Evolutionary conservation across 2,329 filamentous ascomycete species (phyloP), one percentile per base, ranked within the genome.

Genomic region (Cylindrodendrum hubeiense): DNA sequence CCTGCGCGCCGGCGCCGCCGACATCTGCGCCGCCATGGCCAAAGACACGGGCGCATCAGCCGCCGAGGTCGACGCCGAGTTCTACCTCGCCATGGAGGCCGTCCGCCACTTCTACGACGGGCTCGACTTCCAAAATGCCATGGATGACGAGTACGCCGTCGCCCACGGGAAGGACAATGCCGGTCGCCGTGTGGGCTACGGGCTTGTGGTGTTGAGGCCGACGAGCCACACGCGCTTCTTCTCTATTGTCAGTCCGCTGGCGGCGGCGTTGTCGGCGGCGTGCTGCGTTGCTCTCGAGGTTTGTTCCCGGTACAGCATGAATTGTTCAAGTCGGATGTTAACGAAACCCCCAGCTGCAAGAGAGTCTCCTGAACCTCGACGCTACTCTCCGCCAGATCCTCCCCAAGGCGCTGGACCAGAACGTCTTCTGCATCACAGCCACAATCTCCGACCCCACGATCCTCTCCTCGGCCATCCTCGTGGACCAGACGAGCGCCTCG

Each of bases 41-140:
- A 70, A 67, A 4, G 71, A 72, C 47, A 68, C 71, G 0, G 65
- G 28, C 6, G 44, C 69, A 10, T 63, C 60, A 2, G 24, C 60
- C 28, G 67, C 64, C 3, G 71, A 72, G 39, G 57, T 73, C 2
- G 69, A 73, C 9, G 62, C 65, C 17, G 71, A 73, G 47, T 73
- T 70, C 30, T 73, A 63, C 59, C 70, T 73, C 30, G 67, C 70
- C 4, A 3, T 73, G 2, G 67, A 73, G 4, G 58, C 51, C 4
- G 67, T 73, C 7, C 55, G 60, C 1, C 60, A 70, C 9, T 68
- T 68, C 0, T 70, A 68, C 19, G 53, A 37, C 0, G 33, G 67
- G 2, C 64, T 73, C 12, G 49, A 71, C 22, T 69, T 71, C 1
- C 34, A 60, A 0, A 60, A 67, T 10, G 30, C 24, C 3, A n/a